Conservation (phyloP, 805 yeast species). For the Saturnispora sanitii region DNA sequence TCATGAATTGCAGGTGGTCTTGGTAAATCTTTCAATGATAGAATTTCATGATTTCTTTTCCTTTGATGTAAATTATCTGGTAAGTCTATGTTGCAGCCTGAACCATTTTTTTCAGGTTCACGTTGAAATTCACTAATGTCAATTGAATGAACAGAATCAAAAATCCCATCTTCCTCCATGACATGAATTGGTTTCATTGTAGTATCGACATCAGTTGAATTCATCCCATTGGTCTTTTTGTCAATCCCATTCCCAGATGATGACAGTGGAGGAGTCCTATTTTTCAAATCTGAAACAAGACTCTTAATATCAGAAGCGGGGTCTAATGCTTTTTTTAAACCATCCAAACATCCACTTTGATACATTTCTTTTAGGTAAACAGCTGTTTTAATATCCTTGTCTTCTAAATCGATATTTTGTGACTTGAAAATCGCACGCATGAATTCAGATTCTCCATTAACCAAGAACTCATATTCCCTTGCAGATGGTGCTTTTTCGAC, state of each 20-base stretch:
- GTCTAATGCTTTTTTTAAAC: constrained; percentile 43
- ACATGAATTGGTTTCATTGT: too few relatives aligned
- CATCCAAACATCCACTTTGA: constrained; percentile 33
- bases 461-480: constrained; percentile 3
- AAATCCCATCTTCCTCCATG: background rate
- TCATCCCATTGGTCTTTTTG: too few relatives aligned
- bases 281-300: background rate
- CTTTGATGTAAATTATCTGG: constrained; percentile 9
- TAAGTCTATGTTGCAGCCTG: background rate
- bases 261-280: too few relatives aligned
- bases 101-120: background rate
- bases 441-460: constrained; percentile 20
- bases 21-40: constrained; percentile 32
- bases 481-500: constrained; percentile 11
- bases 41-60: constrained; percentile 9
- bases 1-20: constrained; percentile 57
- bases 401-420: constrained; percentile 34
- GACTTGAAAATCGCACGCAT: constrained; percentile 5
- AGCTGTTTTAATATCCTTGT: constrained; percentile 47
- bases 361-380: constrained; percentile 47
- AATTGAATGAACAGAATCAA: background rate
- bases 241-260: too few relatives aligned
- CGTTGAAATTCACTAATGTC: constrained; percentile 4
- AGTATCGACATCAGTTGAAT: too few relatives aligned
- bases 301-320: too few relatives aligned